A percentile compares a stretch with the other conserved stretches of the same genome.
These are phyloP conservation scores for Hypoxylon sp. DNA, from an alignment of 2,329 filamentous ascomycete genomes.

Conservation along the genomic window DNA sequence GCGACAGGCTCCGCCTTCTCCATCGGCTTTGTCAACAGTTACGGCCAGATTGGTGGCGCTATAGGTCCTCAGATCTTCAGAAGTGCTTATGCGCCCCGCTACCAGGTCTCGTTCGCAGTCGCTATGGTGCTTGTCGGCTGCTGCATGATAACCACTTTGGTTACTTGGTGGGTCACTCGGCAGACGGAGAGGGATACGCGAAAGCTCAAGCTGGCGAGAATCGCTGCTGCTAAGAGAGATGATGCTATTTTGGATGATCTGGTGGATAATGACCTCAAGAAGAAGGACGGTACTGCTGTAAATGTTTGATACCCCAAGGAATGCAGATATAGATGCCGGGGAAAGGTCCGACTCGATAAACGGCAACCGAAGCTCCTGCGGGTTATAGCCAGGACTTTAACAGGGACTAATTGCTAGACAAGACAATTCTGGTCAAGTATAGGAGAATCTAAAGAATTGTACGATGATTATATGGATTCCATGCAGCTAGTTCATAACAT, in stretches of 20 bases:
- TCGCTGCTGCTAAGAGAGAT: slow-evolving; percentile 59
- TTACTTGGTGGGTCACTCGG: slow-evolving; percentile 63
- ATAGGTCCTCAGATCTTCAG: slow-evolving; percentile 64
- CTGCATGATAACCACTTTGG: slow-evolving; percentile 59
- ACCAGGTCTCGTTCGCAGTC: slow-evolving; percentile 60
- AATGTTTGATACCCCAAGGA: slow-evolving; percentile 24
- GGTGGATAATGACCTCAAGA: slow-evolving; percentile 56
- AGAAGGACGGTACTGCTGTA: slow-evolving; percentile 12
- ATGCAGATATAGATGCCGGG: neutral
- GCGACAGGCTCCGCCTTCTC: slow-evolving; percentile 66
- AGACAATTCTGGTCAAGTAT: neutral
- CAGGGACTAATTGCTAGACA: neutral
- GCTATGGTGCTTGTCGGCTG: slow-evolving; percentile 62
- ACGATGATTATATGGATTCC: slow-evolving; percentile 4
- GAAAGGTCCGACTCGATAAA: neutral
- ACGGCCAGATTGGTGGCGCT: slow-evolving; percentile 65
- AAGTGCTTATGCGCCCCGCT: slow-evolving; percentile 62
- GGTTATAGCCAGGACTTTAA: neutral
- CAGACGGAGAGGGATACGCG: slow-evolving; percentile 62
- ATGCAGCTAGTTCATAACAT: neutral
- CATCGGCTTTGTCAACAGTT: slow-evolving; percentile 66
- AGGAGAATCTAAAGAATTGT: slow-evolving; percentile 8
- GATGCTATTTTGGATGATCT: slow-evolving; percentile 62
- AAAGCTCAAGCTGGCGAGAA: slow-evolving; percentile 59
- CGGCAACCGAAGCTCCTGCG: neutral